Percentiles rank a stretch among this genome's conserved stretches.
phyloP scores from a whole-genome alignment of 164 flowering plant species.

The Aristolochia californica region DNA sequence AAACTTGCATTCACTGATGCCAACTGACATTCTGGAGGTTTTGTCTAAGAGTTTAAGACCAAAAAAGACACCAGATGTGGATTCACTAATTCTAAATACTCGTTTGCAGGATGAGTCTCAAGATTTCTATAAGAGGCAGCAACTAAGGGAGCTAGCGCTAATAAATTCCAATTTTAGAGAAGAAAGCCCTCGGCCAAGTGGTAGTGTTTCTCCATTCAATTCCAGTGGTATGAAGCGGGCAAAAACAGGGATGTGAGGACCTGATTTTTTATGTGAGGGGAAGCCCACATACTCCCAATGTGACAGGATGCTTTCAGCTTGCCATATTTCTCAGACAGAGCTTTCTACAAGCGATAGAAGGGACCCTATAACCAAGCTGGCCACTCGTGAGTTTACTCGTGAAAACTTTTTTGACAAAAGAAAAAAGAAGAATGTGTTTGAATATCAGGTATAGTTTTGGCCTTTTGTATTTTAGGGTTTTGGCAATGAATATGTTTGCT shows the following conservation, averaged over 20 bases:
- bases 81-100: neutral
- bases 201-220: slow-evolving; percentile 89
- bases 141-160: slow-evolving; percentile 76
- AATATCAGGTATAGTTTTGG: slow-evolving; percentile 13
- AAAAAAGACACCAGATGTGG: too few relatives aligned
- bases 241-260: slow-evolving; percentile 65
- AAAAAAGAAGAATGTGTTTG: slow-evolving; percentile 8
- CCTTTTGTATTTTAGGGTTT: slow-evolving; percentile 20
- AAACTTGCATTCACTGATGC: too few relatives aligned
- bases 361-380: slow-evolving; percentile 20
- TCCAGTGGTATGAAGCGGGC: slow-evolving; percentile 92
- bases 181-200: slow-evolving; percentile 92
- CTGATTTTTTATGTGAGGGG: slow-evolving; percentile 3
- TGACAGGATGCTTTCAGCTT: neutral
- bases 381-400: slow-evolving; percentile 31
- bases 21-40: too few relatives aligned
- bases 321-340: neutral
- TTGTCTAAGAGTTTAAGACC: too few relatives aligned
- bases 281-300: slow-evolving; percentile 7
- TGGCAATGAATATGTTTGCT: slow-evolving; percentile 25
- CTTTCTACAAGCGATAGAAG: slow-evolving; percentile 3
- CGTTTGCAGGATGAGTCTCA: slow-evolving; percentile 80
- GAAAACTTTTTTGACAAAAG: slow-evolving; percentile 13
- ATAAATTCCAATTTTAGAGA: slow-evolving; percentile 89
- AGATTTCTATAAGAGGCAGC: slow-evolving; percentile 87